Evolutionary conservation across 208 protist genomes (phyloP), one percentile per base, ranked within the genome.

Genomic region (Zelonia costaricensis): DNA sequence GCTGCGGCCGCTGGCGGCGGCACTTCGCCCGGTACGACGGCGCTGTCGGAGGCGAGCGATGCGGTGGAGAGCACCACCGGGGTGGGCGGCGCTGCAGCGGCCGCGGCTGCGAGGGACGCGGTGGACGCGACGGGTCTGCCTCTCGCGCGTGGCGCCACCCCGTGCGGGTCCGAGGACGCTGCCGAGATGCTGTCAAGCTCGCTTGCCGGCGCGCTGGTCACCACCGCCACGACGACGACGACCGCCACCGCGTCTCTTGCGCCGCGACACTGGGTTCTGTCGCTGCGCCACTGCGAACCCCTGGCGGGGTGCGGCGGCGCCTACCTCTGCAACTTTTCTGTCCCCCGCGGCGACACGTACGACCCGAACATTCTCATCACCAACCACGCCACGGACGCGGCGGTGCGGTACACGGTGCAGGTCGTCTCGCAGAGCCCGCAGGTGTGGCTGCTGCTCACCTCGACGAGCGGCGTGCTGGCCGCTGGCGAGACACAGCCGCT

Each of bases 361-460:
- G 54, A 78, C 31, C 76, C 77, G 12, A 78, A 87, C 30, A 90
- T 96, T 49, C 61, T 54, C 20, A 80, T 96, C 28, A 62, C 71
- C 10, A 96, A 93, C 55, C 76, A 86, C 57, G 56, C 83, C 20
- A 49, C 39, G 10, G 74, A 81, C 35, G 59, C 59, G 12, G 42
- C 63, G 1, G 86, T 96, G 47, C 76, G 83, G 53, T 96, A 93
- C 67, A 71, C 48, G 30, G 77, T 86, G 22, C 53, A 69, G 15
- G 77, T 93, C n/a, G 44, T 83, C 4, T 92, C 86, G 28, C 90
- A 96, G 71, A 80, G 78, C 42, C 90, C 90, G 15, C 80, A 86
- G 45, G 69, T 80, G 51, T 96, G 90, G 87, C 60, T 96, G 23
- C 53, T 91, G 45, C 71, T 93, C 31, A 72, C 82, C 10, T 62